Conservation (phyloP, 2,329 filamentous ascomycete species). For the Basipetospora chlamydospora region DNA sequence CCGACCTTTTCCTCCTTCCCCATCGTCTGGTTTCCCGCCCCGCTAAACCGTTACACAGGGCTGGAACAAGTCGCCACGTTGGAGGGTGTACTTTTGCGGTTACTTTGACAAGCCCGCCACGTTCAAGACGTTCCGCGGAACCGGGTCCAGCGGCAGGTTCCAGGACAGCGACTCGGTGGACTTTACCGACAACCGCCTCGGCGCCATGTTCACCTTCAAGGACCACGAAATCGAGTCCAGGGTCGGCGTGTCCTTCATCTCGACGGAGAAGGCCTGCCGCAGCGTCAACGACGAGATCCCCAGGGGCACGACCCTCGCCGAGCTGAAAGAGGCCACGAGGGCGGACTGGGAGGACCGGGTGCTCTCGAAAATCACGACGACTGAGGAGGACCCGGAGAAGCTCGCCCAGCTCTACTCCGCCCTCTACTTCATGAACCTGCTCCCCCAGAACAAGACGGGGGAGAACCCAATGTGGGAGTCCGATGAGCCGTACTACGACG, state of each 20-base stretch:
- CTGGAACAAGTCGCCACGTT: constrained; percentile 49
- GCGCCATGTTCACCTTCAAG: constrained; percentile 40
- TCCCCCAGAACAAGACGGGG: constrained; percentile 55
- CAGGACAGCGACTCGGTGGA: constrained; percentile 16
- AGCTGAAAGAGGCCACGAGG: constrained; percentile 31
- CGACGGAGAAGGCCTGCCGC: constrained; percentile 40
- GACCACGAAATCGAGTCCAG: constrained; percentile 33
- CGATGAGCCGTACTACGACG: constrained; percentile 54
- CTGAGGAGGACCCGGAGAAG: constrained; percentile 36
- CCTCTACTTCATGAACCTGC: constrained; percentile 54
- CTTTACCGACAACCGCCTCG: constrained; percentile 24
- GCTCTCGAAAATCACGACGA: constrained; percentile 48
- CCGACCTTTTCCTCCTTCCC: too few relatives aligned
- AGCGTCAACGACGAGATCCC: constrained; percentile 45
- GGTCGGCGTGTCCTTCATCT: constrained; percentile 57
- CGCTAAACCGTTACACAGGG: constrained; percentile 21
- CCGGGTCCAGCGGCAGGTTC: constrained; percentile 18
- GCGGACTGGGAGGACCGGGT: constrained; percentile 46
- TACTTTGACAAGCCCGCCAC: constrained; percentile 34
- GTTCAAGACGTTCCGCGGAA: constrained; percentile 29
- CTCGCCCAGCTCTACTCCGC: constrained; percentile 51
- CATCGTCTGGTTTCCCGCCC: too few relatives aligned
- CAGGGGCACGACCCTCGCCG: constrained; percentile 22
- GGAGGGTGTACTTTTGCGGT: constrained; percentile 50
- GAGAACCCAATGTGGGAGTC: constrained; percentile 55